phyloP scores from a whole-genome alignment of 331 rosid species.

The Saraca asoca region DNA sequence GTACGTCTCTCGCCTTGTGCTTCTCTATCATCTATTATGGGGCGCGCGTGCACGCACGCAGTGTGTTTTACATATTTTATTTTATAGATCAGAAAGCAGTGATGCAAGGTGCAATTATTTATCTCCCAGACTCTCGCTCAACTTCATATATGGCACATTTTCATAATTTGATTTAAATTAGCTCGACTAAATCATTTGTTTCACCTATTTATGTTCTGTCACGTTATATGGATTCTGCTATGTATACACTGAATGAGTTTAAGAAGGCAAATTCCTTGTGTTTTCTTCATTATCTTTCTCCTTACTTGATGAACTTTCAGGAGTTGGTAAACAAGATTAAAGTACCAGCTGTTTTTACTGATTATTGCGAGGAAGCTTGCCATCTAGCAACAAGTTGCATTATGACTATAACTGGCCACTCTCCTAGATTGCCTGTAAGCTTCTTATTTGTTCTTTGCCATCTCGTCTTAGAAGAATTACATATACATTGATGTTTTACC shows the following conservation, averaged over 20 bases:
- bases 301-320: constrained; percentile 43
- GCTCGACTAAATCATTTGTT: too few species aligned
- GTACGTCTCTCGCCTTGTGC: constrained; percentile 48
- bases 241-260: too few species aligned
- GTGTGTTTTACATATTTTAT: neutral
- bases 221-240: too few species aligned
- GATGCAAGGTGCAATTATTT: neutral
- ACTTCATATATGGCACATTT: too few species aligned
- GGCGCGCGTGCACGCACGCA: too few species aligned
- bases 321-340: constrained; percentile 58
- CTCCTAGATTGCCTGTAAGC: constrained; percentile 66
- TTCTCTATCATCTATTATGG: neutral
- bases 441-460: constrained; percentile 6
- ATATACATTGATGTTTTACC: neutral
- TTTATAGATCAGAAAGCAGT: neutral
- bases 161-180: too few species aligned
- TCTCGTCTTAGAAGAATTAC: neutral
- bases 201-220: too few species aligned
- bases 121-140: too few species aligned
- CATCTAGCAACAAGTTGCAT: constrained; percentile 82
- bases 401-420: constrained; percentile 48
- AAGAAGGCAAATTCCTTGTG: neutral
- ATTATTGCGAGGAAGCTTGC: constrained; percentile 96
- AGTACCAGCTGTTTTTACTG: constrained; percentile 73
- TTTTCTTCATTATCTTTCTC: constrained; percentile 14